Conservation (phyloP, 352 stramenopile species). For the Aphanomyces cochlioides region DNA sequence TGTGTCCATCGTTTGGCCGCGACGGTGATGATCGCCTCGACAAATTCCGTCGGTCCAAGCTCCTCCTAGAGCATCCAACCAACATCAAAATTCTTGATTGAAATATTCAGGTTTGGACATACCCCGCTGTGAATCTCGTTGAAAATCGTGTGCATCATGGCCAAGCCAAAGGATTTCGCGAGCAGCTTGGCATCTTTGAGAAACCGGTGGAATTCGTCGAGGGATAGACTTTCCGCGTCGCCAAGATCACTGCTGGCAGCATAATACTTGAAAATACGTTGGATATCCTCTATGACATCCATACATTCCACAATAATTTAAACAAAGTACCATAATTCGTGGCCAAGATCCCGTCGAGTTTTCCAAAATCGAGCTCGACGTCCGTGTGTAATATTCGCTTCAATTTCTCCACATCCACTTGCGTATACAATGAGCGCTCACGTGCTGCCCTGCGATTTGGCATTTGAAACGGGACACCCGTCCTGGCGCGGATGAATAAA, state of each 20-base stretch:
- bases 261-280: slow-evolving; percentile 24
- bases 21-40: slow-evolving; percentile 60
- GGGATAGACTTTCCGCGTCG: slow-evolving; percentile 41
- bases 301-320: background rate
- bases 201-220: slow-evolving; percentile 59
- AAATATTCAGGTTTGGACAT: background rate
- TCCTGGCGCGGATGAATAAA: background rate
- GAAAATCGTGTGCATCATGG: slow-evolving; percentile 10
- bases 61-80: background rate
- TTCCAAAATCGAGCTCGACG: background rate
- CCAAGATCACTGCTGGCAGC: slow-evolving; percentile 1
- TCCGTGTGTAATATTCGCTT: background rate
- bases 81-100: too few species aligned
- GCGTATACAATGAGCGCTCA: slow-evolving; percentile 1
- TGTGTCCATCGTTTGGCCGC: slow-evolving; percentile 34
- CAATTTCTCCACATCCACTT: background rate
- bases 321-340: slow-evolving; percentile 4
- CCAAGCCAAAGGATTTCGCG: background rate
- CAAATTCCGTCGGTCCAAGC: slow-evolving; percentile 42
- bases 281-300: background rate
- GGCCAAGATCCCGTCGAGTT: slow-evolving; percentile 1
- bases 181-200: slow-evolving; percentile 51
- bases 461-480: slow-evolving; percentile 2
- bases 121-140: slow-evolving; percentile 10
- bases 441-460: background rate